Evolutionary conservation across 2,329 filamentous ascomycete genomes (phyloP).

Genomic region (Aspergillus luchuensis): DNA sequence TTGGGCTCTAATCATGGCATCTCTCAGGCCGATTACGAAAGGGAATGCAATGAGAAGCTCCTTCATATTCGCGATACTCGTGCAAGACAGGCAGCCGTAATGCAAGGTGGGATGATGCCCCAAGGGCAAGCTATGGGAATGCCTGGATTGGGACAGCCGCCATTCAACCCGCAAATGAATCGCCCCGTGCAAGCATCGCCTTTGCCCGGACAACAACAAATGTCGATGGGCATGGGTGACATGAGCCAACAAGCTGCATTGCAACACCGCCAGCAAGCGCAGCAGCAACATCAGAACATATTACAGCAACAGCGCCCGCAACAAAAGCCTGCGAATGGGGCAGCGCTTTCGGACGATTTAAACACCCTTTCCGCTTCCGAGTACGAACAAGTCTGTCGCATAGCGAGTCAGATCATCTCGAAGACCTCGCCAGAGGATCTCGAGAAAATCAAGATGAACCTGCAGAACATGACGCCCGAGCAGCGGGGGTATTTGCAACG

Average conservation of each 20-base stretch:
- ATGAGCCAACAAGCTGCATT: conserved; percentile 36
- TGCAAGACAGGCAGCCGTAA: conserved; percentile 44
- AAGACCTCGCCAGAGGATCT: conserved; percentile 48
- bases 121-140: conserved; percentile 37
- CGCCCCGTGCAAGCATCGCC: conserved; percentile 55
- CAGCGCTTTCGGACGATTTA: conserved; percentile 38
- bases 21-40: conserved; percentile 45
- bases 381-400: conserved; percentile 46
- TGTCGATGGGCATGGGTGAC: conserved; percentile 40
- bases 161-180: conserved; percentile 54
- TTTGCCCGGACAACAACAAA: conserved; percentile 44
- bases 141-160: conserved; percentile 40
- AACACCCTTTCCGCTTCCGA: conserved; percentile 44
- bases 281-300: conserved; percentile 34
- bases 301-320: conserved; percentile 33
- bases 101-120: conserved; percentile 44
- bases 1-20: conserved; percentile 3
- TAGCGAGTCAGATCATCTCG: conserved; percentile 52
- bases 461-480: conserved; percentile 51
- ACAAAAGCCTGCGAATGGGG: conserved; percentile 31
- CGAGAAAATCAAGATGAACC: conserved; percentile 51
- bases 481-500: conserved; percentile 49
- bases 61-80: conserved; percentile 49
- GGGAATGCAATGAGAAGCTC: conserved; percentile 48
- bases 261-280: conserved; percentile 39